A percentile compares a stretch with the other conserved stretches of the same genome.
Conservation (phyloP, 306 rosid genomes). For the Castanospermum australe region DNA sequence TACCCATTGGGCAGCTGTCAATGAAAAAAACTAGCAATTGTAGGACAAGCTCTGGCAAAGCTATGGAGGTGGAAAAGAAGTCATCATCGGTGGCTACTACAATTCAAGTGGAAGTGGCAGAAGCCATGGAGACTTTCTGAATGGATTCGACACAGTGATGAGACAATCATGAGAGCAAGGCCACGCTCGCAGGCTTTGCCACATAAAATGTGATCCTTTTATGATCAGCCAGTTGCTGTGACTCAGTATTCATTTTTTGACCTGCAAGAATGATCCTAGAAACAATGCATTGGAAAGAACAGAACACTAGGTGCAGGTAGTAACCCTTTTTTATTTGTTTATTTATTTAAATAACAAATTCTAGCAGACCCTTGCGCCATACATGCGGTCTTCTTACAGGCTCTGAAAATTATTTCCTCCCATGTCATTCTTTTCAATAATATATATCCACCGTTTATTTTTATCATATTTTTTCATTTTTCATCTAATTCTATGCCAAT, state of each 20-base stretch:
- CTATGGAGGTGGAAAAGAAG: slow-evolving; percentile 99
- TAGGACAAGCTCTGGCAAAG: slow-evolving; percentile 84
- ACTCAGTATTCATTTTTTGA: slow-evolving; percentile 41
- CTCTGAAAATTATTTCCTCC: slow-evolving; percentile 3
- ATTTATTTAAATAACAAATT: background rate
- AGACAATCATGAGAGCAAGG: slow-evolving; percentile 76
- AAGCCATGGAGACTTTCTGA: slow-evolving; percentile 99
- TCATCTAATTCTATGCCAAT: background rate
- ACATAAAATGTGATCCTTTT: slow-evolving; percentile 39
- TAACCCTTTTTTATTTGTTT: background rate
- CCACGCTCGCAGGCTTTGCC: slow-evolving; percentile 77
- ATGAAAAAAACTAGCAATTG: slow-evolving; percentile 73
- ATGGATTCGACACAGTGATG: slow-evolving; percentile 90
- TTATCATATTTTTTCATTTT: background rate
- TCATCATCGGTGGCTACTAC: slow-evolving; percentile 95
- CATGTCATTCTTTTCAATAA: background rate
- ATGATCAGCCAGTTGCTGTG: slow-evolving; percentile 39
- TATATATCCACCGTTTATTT: background rate
- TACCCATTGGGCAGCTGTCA: slow-evolving; percentile 82
- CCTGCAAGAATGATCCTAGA: slow-evolving; percentile 30
- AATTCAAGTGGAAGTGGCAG: slow-evolving; percentile 99
- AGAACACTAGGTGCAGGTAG: slow-evolving; percentile 33
- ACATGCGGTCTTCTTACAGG: background rate
- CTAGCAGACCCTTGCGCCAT: background rate
- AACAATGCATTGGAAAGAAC: slow-evolving; percentile 28